phyloP scores from a whole-genome alignment of 108 stramenopile species.

The Nannochloropsis gaditana region DNA sequence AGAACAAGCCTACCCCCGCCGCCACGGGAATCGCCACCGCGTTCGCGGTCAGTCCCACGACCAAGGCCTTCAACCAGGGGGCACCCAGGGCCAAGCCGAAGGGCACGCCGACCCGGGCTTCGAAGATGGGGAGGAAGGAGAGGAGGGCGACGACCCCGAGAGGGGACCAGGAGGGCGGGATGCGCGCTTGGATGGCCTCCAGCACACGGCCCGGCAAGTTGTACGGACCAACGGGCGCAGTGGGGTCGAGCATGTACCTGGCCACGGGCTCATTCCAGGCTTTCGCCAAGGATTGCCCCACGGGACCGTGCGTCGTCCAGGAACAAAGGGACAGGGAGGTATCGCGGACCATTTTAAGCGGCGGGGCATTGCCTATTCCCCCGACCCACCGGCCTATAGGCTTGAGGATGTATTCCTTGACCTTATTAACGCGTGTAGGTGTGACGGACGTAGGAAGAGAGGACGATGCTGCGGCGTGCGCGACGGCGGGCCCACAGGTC shows the following conservation, averaged over 20 bases:
- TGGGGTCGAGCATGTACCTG: not conserved
- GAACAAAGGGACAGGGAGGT: not conserved
- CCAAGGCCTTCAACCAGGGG: not conserved
- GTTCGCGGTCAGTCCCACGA: not conserved
- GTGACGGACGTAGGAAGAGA: not conserved
- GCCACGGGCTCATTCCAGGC: not conserved
- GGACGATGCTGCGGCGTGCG: not conserved
- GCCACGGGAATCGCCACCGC: not conserved
- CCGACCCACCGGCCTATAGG: not conserved
- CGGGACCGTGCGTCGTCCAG: not conserved
- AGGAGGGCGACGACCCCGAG: not conserved
- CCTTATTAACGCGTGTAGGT: no score
- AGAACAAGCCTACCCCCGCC: not conserved
- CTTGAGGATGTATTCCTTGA: not conserved
- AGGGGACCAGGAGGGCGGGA: not conserved
- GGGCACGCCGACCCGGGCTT: not conserved
- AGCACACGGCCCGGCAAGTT: not conserved
- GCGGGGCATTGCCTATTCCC: not conserved
- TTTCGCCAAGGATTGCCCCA: not conserved
- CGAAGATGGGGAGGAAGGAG: slow-evolving; percentile 19
- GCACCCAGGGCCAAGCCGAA: not conserved
- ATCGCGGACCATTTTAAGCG: not conserved
- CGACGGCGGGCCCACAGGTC: not conserved
- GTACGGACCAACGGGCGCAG: not conserved
- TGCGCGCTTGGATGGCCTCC: slow-evolving; percentile 4